Conservation (phyloP, 768 basidiomycete species). For the Phaeolepiota aurea region DNA sequence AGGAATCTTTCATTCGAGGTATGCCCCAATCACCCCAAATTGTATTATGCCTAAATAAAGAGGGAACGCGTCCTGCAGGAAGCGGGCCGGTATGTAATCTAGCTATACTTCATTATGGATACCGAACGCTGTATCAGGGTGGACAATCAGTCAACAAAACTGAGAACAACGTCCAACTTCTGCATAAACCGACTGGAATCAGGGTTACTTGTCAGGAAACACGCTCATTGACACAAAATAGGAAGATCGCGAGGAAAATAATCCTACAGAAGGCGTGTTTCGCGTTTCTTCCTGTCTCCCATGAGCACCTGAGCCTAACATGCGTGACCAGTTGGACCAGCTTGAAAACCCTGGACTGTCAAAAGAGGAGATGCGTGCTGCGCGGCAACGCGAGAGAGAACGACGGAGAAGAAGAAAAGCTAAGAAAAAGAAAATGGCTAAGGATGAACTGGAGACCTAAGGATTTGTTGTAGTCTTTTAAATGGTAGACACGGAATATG, state of each 20-base stretch:
- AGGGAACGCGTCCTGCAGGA: slow-evolving; percentile 40
- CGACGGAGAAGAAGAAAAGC: slow-evolving; percentile 70
- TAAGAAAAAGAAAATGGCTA: slow-evolving; percentile 49
- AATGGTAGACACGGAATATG: not conserved
- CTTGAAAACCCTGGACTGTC: slow-evolving; percentile 70
- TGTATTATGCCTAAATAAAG: slow-evolving; percentile 1
- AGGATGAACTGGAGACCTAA: slow-evolving; percentile 13
- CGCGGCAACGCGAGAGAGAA: slow-evolving; percentile 71
- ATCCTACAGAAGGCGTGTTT: slow-evolving; percentile 68
- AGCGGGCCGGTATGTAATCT: slow-evolving; percentile 61
- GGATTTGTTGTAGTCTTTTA: no score
- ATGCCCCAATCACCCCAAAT: slow-evolving; percentile 10
- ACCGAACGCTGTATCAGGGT: slow-evolving; percentile 43
- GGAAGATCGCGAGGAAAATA: slow-evolving; percentile 65
- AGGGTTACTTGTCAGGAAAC: slow-evolving; percentile 87
- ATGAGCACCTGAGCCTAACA: slow-evolving; percentile 11
- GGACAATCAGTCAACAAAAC: slow-evolving; percentile 98
- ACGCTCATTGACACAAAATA: slow-evolving; percentile 72
- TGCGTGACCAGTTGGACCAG: slow-evolving; percentile 52
- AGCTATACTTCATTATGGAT: slow-evolving; percentile 13
- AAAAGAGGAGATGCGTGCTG: slow-evolving; percentile 56
- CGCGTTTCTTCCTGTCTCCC: not conserved
- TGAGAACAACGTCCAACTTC: slow-evolving; percentile 81
- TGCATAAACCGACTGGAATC: slow-evolving; percentile 84
- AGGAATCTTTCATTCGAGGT: slow-evolving; percentile 86